phyloP scores from a whole-genome alignment of 768 basidiomycete genomes.

The Auricularia auricula-judae region DNA sequence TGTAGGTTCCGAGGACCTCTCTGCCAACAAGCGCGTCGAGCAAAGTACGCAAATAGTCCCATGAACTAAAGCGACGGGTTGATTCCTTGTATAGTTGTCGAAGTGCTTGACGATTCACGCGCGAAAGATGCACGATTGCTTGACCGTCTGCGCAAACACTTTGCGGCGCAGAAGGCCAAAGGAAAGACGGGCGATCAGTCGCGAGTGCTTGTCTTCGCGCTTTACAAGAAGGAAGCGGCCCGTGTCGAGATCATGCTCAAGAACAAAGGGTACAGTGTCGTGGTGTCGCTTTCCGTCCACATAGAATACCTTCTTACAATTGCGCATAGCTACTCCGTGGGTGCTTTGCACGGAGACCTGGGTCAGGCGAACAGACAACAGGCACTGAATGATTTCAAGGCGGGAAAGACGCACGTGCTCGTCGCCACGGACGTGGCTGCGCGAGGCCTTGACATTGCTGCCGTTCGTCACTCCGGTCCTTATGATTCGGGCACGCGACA shows the following conservation, averaged over 20 bases:
- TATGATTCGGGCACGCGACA: not conserved
- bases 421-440: slow-evolving; percentile 98
- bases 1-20: slow-evolving; percentile 90
- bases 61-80: not conserved
- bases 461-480: not conserved
- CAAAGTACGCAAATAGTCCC: slow-evolving; percentile 32
- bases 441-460: slow-evolving; percentile 89
- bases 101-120: slow-evolving; percentile 77
- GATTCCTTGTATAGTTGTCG: slow-evolving; percentile 35
- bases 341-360: slow-evolving; percentile 85
- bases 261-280: slow-evolving; percentile 34
- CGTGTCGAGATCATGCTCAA: slow-evolving; percentile 75
- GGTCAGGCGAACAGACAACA: slow-evolving; percentile 74
- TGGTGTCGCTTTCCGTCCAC: no score
- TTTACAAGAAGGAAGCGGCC: slow-evolving; percentile 96
- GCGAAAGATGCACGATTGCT: slow-evolving; percentile 70
- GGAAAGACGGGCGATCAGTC: slow-evolving; percentile 40
- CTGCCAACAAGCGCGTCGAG: slow-evolving; percentile 88
- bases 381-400: slow-evolving; percentile 79
- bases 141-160: slow-evolving; percentile 40
- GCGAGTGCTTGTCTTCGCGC: slow-evolving; percentile 81
- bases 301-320: no score
- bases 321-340: slow-evolving; percentile 44
- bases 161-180: slow-evolving; percentile 46
- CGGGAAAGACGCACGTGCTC: slow-evolving; percentile 65